Percentiles rank a stretch among this genome's conserved stretches.
Evolutionary conservation across 2,329 filamentous ascomycete species (phyloP).

Genomic region (Sporothrix euskadiensis): DNA sequence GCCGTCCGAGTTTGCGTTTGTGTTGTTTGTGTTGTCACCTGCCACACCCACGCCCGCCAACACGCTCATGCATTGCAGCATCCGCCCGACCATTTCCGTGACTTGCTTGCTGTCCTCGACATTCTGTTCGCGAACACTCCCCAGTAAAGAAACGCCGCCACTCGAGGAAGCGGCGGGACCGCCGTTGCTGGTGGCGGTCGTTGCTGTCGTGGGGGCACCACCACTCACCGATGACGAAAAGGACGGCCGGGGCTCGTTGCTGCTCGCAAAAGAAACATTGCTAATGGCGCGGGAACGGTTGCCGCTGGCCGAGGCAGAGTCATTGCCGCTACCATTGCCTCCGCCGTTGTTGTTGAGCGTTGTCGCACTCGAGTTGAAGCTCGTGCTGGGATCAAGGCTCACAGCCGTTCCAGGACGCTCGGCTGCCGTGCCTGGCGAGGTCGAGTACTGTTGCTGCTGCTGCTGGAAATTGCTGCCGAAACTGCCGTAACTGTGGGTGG

Average conservation of each 20-base stretch:
- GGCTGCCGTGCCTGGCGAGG: slow-evolving; percentile 51
- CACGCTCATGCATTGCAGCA: slow-evolving; percentile 95
- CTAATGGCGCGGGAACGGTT: slow-evolving; percentile 78
- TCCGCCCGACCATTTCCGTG: slow-evolving; percentile 89
- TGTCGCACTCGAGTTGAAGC: slow-evolving; percentile 76
- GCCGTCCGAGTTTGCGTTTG: slow-evolving; percentile 47
- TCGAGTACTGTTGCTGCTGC: slow-evolving; percentile 41
- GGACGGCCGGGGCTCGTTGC: slow-evolving; percentile 49
- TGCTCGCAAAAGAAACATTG: slow-evolving; percentile 71
- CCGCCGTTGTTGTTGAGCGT: slow-evolving; percentile 58
- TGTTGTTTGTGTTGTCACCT: neutral
- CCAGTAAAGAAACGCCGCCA: slow-evolving; percentile 23
- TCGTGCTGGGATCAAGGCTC: slow-evolving; percentile 71
- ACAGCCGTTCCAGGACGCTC: slow-evolving; percentile 70
- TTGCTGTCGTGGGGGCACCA: slow-evolving; percentile 35
- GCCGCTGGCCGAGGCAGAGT: slow-evolving; percentile 43
- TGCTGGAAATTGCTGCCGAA: slow-evolving; percentile 33
- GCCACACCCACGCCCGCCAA: slow-evolving; percentile 63
- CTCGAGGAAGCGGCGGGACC: slow-evolving; percentile 27
- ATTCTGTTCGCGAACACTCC: slow-evolving; percentile 57
- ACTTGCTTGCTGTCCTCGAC: slow-evolving; percentile 73
- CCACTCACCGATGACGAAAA: slow-evolving; percentile 38
- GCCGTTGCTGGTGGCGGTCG: slow-evolving; percentile 3
- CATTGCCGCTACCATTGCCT: slow-evolving; percentile 34
- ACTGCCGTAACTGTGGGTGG: slow-evolving; percentile 28